phyloP scores from a whole-genome alignment of 2,329 filamentous ascomycete species.

The Epichloe hybrida region DNA sequence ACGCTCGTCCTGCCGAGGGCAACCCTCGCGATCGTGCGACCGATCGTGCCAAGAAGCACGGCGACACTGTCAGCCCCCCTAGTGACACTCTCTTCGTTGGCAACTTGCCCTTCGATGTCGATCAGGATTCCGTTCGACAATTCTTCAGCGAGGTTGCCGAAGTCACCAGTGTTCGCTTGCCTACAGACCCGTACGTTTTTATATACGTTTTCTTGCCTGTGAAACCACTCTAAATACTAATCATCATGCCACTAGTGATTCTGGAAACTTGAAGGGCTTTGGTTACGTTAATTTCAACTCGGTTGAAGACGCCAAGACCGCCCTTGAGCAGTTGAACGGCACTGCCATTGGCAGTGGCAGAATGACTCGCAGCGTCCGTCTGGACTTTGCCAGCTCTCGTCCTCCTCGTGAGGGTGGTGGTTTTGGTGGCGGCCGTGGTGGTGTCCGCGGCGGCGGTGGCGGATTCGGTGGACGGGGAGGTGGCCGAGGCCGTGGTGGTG shows the following conservation, averaged over 20 bases:
- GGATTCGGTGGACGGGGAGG: constrained; percentile 30
- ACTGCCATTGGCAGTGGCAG: constrained; percentile 49
- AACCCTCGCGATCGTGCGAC: constrained; percentile 42
- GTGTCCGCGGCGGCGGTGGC: constrained; percentile 32
- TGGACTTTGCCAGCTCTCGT: constrained; percentile 67
- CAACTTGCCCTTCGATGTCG: constrained; percentile 75
- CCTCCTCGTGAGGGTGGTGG: constrained; percentile 43
- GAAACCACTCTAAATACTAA: background rate
- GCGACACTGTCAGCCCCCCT: constrained; percentile 66
- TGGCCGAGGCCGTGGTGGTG: constrained; percentile 14
- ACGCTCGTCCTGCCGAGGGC: constrained; percentile 44
- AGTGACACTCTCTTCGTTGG: constrained; percentile 84
- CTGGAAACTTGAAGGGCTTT: constrained; percentile 79
- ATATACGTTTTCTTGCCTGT: background rate
- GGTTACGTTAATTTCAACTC: constrained; percentile 78
- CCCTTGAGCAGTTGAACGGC: constrained; percentile 57
- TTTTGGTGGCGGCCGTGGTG: constrained; percentile 36
- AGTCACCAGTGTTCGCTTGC: constrained; percentile 71
- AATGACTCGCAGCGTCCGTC: constrained; percentile 59
- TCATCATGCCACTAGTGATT: constrained; percentile 38
- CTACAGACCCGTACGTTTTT: constrained; percentile 58
- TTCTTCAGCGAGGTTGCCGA: constrained; percentile 60
- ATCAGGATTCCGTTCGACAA: constrained; percentile 60
- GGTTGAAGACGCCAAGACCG: constrained; percentile 69
- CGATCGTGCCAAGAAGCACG: constrained; percentile 55